phyloP scores from a whole-genome alignment of 129 eudicot species.

The Ambrosia artemisiifolia region DNA sequence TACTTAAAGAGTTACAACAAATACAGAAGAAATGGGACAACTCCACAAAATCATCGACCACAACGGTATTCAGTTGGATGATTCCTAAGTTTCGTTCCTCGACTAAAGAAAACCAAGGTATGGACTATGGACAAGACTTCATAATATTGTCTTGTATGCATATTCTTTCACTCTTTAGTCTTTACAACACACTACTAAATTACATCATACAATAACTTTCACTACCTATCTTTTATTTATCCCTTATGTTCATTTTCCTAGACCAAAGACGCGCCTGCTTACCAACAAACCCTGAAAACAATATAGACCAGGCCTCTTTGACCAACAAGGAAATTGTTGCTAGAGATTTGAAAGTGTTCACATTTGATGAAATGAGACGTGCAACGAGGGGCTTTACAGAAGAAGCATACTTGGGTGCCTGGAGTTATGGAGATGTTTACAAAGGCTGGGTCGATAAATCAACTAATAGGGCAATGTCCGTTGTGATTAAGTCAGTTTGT shows the following conservation, averaged over 20 bases:
- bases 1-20: constrained; percentile 9
- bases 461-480: constrained; percentile 10
- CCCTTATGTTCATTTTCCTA: not conserved
- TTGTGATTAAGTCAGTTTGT: constrained; percentile 2
- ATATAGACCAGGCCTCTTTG: not conserved
- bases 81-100: not conserved
- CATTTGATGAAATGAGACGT: not conserved
- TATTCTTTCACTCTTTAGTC: not conserved
- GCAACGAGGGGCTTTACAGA: constrained; percentile 16
- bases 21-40: constrained; percentile 6
- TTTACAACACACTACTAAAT: too few species aligned
- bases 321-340: not conserved
- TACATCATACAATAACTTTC: too few species aligned
- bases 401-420: not conserved
- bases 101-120: constrained; percentile 15
- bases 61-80: not conserved
- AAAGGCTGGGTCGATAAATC: constrained; percentile 18
- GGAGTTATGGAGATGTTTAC: not conserved
- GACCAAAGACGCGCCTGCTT: constrained; percentile 1
- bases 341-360: constrained; percentile 14
- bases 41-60: not conserved
- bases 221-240: not conserved
- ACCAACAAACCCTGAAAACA: not conserved
- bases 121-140: constrained; percentile 1
- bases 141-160: not conserved